Base-by-base conservation (phyloP, 202 grass and related monocot species). In the Setaria viridis region DNA sequence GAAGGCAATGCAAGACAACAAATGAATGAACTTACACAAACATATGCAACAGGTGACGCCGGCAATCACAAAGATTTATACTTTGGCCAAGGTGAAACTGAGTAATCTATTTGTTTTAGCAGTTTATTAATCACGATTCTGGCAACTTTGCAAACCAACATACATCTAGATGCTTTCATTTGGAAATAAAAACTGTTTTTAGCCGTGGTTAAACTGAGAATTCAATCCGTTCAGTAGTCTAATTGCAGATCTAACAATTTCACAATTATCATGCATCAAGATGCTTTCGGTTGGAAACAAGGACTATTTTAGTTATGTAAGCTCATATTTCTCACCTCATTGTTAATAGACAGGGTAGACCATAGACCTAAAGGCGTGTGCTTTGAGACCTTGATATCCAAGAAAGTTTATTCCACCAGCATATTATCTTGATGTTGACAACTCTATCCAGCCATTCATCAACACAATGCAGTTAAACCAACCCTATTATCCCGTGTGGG, bases 361-460 rank as follows among this genome's bases (percentile, higher is more conserved):
- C 25, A 10, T 35, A 68, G 82, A 67, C 57, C 37, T 37, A 14
- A 77, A 39, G 16, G 4, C 25, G 25, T 25, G 56, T 65, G 48
- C n/a, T 17, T 62, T 77, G 25, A 21, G 53, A 71, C 30, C 69
- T 34, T 37, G 7, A 76, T 62, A 41, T 14, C 33, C 11, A 68
- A 13, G 39, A 42, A 56, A 14, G 17, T 74, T 83, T 63, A 47
- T 69, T 81, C 62, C 25, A 68, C 6, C 32, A 59, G 17, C 8
- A 57, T 62, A 69, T 43, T 56, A 76, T 50, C 63, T 43, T 56
- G 72, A 15, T 13, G 49, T 73, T 90, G 84, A 73, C 11, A 86
- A 16, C 59, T 79, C 35, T 7, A 19, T 20, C 37, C 43, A 29
- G 32, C 51, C 21, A 82, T 51, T 21, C 25, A 33, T 17, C 15